Conservation (phyloP, 1,284 basidiomycete species). For the Cutaneotrichosporon daszewskae region DNA sequence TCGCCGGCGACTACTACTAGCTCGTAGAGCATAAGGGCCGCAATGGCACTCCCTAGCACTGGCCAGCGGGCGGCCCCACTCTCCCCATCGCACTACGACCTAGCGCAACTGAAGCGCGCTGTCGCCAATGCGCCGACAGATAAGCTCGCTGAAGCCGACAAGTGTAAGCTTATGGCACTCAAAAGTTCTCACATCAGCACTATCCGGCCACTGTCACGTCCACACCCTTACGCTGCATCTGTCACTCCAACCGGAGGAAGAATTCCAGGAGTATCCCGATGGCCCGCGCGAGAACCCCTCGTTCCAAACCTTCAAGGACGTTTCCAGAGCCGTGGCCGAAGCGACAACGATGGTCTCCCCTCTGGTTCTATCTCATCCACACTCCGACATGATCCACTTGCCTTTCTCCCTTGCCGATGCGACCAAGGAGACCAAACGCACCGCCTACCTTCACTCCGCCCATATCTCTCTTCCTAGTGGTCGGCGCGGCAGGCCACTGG, state of each 20-base stretch:
- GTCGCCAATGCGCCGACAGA: too few relatives aligned
- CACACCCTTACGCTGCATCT: constrained; percentile 33
- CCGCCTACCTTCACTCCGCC: neutral
- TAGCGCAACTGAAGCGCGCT: too few relatives aligned
- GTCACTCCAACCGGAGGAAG: constrained; percentile 12
- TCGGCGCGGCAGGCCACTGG: constrained; percentile 4
- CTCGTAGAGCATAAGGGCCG: too few relatives aligned
- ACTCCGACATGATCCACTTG: neutral
- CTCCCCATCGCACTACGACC: too few relatives aligned
- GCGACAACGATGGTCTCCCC: constrained; percentile 5
- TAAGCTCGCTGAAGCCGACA: too few relatives aligned
- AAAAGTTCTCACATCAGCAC: too few relatives aligned
- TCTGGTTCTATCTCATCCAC: constrained; percentile 2
- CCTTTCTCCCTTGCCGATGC: constrained; percentile 1
- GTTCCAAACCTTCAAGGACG: neutral
- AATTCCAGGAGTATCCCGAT: constrained; percentile 1
- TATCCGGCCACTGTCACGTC: constrained; percentile 26
- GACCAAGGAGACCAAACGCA: neutral
- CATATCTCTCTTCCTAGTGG: constrained; percentile 8
- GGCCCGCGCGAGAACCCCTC: constrained; percentile 7
- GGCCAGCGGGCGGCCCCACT: too few relatives aligned
- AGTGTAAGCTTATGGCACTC: too few relatives aligned
- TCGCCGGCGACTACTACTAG: too few relatives aligned
- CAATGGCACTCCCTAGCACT: too few relatives aligned
- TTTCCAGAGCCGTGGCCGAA: neutral